phyloP scores from a whole-genome alignment of 129 eudicot species.

The Chrysanthemum seticuspe region DNA sequence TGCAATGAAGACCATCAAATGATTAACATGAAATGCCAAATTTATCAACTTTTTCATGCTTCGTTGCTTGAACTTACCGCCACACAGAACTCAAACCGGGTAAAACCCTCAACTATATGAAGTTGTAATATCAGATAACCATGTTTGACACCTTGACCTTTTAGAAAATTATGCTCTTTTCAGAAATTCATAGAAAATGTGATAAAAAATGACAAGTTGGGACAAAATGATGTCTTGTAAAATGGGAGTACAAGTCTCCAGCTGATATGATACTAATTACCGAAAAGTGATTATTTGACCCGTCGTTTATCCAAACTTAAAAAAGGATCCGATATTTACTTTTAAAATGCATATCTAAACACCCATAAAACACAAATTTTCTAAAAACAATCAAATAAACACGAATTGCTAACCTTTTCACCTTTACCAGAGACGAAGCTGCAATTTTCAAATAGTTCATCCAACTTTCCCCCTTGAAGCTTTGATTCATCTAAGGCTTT shows the following conservation, averaged over 20 bases:
- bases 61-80: neutral
- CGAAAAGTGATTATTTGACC: neutral
- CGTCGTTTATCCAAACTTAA: too few relatives aligned
- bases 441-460: constrained; percentile 37
- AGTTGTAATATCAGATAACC: neutral
- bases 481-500: constrained; percentile 48
- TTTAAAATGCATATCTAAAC: neutral
- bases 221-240: neutral
- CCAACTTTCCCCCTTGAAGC: constrained; percentile 43
- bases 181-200: too few relatives aligned
- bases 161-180: too few relatives aligned
- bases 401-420: constrained; percentile 39
- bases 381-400: neutral
- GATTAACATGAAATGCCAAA: neutral
- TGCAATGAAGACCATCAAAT: constrained; percentile 20
- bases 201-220: neutral
- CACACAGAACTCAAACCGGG: too few relatives aligned
- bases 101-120: too few relatives aligned
- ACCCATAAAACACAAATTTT: neutral
- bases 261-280: too few relatives aligned
- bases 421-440: constrained; percentile 31
- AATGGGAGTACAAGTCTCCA: neutral
- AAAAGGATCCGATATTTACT: neutral
- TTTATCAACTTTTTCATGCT: neutral
- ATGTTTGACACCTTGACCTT: too few relatives aligned